Conservation (phyloP, 2,329 filamentous ascomycete genomes). For the Pyrenophora graminea region DNA sequence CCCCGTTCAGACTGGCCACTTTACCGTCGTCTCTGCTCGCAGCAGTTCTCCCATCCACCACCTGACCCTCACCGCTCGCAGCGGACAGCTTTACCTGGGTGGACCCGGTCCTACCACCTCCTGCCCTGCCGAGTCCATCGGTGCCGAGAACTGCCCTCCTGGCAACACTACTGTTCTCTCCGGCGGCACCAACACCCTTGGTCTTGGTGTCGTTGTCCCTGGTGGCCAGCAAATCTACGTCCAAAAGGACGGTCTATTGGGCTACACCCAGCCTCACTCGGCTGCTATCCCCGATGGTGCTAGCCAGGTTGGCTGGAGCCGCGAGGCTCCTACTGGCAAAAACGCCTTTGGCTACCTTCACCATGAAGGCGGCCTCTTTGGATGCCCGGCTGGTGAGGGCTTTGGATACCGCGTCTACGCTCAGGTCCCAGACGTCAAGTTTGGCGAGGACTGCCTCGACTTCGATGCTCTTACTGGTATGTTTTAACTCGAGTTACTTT, state of each 20-base stretch:
- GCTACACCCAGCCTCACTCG: constrained; percentile 63
- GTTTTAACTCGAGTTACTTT: constrained; percentile 6
- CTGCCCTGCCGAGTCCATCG: constrained; percentile 51
- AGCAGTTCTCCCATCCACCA: constrained; percentile 57
- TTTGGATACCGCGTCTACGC: constrained; percentile 44
- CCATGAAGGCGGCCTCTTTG: constrained; percentile 39
- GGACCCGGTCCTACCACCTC: constrained; percentile 51
- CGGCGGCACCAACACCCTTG: constrained; percentile 37
- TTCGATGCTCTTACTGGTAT: constrained; percentile 42
- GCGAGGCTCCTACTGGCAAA: constrained; percentile 23
- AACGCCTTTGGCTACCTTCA: constrained; percentile 33
- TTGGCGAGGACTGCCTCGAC: constrained; percentile 36
- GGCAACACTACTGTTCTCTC: constrained; percentile 55
- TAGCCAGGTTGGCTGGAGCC: constrained; percentile 55
- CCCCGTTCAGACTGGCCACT: constrained; percentile 33
- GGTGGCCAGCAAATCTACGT: constrained; percentile 68
- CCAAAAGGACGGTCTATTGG: constrained; percentile 57
- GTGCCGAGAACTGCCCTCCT: constrained; percentile 49
- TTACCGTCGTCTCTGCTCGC: constrained; percentile 51
- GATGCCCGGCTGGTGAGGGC: constrained; percentile 35
- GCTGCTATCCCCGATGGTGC: constrained; percentile 57
- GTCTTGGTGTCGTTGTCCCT: constrained; percentile 59
- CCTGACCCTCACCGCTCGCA: constrained; percentile 53
- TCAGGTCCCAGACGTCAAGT: constrained; percentile 24
- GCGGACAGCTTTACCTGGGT: constrained; percentile 56